Conservation (phyloP, 129 eudicot species). For the Helichrysum umbraculigerum region DNA sequence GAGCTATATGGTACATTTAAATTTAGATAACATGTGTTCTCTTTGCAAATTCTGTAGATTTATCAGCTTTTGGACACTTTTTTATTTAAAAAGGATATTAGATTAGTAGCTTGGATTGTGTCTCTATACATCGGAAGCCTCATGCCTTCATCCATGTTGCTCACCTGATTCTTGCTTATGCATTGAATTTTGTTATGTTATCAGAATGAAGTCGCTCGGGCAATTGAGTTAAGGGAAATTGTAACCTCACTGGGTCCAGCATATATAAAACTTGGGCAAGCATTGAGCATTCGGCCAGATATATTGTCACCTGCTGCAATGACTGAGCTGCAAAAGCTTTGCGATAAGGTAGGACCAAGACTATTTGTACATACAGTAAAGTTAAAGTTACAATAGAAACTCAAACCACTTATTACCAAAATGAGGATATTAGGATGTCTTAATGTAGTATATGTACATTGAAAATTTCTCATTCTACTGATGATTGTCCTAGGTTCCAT, state of each 20-base stretch:
- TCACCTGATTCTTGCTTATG: slow-evolving; percentile 11
- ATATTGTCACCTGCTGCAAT: slow-evolving; percentile 93
- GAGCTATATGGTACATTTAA: not conserved
- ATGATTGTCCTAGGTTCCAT: slow-evolving; percentile 72
- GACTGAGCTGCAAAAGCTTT: slow-evolving; percentile 97
- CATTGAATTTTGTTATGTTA: slow-evolving; percentile 12
- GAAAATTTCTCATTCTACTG: slow-evolving; percentile 11
- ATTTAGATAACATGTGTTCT: too few species aligned
- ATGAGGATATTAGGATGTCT: slow-evolving; percentile 1
- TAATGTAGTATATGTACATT: not conserved
- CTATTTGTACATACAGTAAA: slow-evolving; percentile 6
- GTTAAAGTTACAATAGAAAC: not conserved
- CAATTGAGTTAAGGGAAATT: slow-evolving; percentile 92
- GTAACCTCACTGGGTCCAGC: slow-evolving; percentile 99
- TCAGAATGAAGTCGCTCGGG: slow-evolving; percentile 93
- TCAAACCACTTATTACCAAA: slow-evolving; percentile 15
- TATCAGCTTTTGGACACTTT: not conserved
- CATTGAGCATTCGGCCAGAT: slow-evolving; percentile 98
- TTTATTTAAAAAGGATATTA: too few species aligned
- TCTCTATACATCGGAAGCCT: slow-evolving; percentile 10
- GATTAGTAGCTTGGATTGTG: not conserved
- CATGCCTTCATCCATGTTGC: not conserved
- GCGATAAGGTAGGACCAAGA: slow-evolving; percentile 71
- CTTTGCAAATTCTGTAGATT: too few species aligned
- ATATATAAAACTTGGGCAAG: slow-evolving; percentile 98